Base-by-base conservation (phyloP, 345 rosid genomes). In the Abelmoschus esculentus region DNA sequence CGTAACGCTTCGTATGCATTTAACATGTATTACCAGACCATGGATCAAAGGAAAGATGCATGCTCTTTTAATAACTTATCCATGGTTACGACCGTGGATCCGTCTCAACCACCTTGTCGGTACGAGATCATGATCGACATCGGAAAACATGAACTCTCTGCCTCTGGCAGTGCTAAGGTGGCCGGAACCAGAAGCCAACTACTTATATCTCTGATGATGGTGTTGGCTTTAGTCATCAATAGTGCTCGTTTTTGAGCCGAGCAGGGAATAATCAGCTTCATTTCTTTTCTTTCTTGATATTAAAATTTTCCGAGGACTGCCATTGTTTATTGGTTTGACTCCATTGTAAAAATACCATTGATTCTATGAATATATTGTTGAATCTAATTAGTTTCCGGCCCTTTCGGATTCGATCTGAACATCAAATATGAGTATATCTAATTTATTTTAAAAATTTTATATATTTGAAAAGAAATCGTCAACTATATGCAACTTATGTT, bases 1-100 rank as follows among this genome's bases (percentile, higher is more conserved):
- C 74, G 73, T 56, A 88, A 90, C 11, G 91, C 91, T 0, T 90
- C 93, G 3, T 88, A 88, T 34, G 87, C 96, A 1, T 90, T 90
- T 17, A 90, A 90, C 44, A 77, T 84, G 90, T 90, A 86, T 50
- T 90, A 76, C 29, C 93, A 90, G 83, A 80, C 78, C 5, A 79
- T 84, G 91, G 76, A 90, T 73, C 96, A 90, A 61, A 80, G 77
- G 32, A 72, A 74, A 60, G 93, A 74, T n/a, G 26, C 87, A 0
- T 90, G 93, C 17, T n/a, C 54, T 0, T 90, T 90, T 53, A 67
- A 75, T 40, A 82, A 80, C 28, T 64, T 79, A 2, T 72, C 83
- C 3, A 26, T 28, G 13, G 3, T 82, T 38, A 85, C 93, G 10
- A 81, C 69, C 52, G 67, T 82, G 3, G 86, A 90, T 74, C 93